Evolutionary conservation across 208 protist species (phyloP).

Genomic region (Leishmania major): DNA sequence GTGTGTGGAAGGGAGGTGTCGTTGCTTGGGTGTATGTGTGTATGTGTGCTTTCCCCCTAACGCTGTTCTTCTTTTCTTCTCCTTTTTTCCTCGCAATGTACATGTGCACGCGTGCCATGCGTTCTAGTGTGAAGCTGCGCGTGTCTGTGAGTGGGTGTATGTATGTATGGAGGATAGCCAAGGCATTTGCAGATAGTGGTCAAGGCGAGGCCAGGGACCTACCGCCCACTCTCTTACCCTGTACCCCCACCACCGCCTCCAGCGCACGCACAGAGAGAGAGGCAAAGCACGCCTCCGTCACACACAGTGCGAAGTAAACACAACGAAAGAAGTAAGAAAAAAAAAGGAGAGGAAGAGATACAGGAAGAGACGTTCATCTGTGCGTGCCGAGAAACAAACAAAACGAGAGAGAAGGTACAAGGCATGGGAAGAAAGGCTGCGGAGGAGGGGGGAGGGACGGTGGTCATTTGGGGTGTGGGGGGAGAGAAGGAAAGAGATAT

Average conservation of each 20-base stretch:
- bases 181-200: not conserved
- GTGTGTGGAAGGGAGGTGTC: no score
- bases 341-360: not conserved
- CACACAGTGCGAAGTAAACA: conserved; percentile 7
- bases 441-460: not conserved
- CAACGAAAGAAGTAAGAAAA: not conserved
- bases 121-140: not conserved
- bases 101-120: not conserved
- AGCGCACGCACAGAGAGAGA: not conserved
- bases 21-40: not conserved
- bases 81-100: not conserved
- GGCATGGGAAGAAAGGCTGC: not conserved
- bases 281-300: not conserved
- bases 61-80: no score
- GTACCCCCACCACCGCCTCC: not conserved
- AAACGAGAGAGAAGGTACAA: not conserved
- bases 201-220: not conserved
- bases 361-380: not conserved
- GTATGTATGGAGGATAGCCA: not conserved
- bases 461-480: not conserved
- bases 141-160: not conserved
- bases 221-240: not conserved
- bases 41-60: not conserved
- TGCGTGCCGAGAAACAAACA: not conserved
- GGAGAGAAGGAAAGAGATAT: not conserved